A percentile compares a stretch with the other conserved stretches of the same genome.
These are phyloP conservation scores for Boletales sp. DNA, from an alignment of 768 basidiomycete species.

Conservation along the genomic window DNA sequence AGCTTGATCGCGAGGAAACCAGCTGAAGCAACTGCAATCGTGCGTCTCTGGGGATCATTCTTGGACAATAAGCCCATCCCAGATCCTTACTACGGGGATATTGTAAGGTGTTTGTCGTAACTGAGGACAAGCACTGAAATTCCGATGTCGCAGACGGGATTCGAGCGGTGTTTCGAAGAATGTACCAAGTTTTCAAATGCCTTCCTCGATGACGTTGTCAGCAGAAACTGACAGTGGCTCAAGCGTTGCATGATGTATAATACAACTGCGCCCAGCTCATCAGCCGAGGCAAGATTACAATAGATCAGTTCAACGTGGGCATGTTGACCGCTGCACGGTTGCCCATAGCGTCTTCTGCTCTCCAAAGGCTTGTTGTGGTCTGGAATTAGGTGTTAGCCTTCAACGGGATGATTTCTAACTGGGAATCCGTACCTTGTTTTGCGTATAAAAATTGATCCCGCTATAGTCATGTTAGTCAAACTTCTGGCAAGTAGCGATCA, in stretches of 20 bases:
- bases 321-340: constrained; percentile 81
- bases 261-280: constrained; percentile 3
- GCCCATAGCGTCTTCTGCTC: constrained; percentile 77
- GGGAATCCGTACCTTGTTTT: constrained; percentile 67
- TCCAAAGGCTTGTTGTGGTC: constrained; percentile 95
- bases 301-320: constrained; percentile 61
- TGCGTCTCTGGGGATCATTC: constrained; percentile 81
- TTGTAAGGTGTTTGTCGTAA: constrained; percentile 36
- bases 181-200: constrained; percentile 73
- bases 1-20: constrained; percentile 53
- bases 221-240: constrained; percentile 21
- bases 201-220: constrained; percentile 66
- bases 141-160: constrained; percentile 39
- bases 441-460: constrained; percentile 94
- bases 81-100: constrained; percentile 83
- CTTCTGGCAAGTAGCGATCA: background rate
- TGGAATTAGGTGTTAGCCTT: constrained; percentile 27
- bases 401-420: background rate
- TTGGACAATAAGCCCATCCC: constrained; percentile 65
- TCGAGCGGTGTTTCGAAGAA: constrained; percentile 81
- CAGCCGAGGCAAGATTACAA: background rate
- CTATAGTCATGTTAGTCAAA: constrained; percentile 32
- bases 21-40: constrained; percentile 53
- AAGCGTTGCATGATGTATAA: constrained; percentile 3
- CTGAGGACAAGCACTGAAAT: constrained; percentile 3